Conservation (phyloP, 225 moss, liverwort and hornwort genomes). For the Anthoceros angustus region DNA sequence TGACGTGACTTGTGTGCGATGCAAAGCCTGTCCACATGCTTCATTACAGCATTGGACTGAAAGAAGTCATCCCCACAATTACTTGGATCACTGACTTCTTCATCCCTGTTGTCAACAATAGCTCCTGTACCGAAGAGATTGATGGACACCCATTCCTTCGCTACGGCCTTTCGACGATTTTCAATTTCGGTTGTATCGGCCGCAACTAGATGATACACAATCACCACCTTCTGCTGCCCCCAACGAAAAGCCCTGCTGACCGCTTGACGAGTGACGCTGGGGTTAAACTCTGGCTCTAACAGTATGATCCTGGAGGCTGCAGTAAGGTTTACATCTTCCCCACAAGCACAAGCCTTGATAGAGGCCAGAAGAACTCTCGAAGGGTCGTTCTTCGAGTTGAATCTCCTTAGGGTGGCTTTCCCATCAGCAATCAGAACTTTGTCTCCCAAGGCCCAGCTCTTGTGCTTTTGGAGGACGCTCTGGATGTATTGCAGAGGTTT, state of each 20-base stretch:
- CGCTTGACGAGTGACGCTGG: conserved; percentile 60
- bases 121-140: conserved; percentile 28
- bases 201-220: conserved; percentile 64
- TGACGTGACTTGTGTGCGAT: too few species aligned
- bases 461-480: too few species aligned
- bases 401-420: too few species aligned
- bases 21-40: not conserved
- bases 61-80: not conserved
- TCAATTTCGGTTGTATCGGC: conserved; percentile 35
- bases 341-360: too few species aligned
- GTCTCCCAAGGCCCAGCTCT: too few species aligned
- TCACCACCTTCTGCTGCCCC: conserved; percentile 62
- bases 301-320: conserved; percentile 88
- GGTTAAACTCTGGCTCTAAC: conserved; percentile 67
- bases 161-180: conserved; percentile 36
- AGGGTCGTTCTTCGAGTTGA: too few species aligned
- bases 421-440: too few species aligned
- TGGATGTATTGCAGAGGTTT: too few species aligned
- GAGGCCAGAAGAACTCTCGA: too few species aligned
- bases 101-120: not conserved
- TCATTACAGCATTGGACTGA: not conserved
- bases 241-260: conserved; percentile 87
- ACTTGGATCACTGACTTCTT: not conserved
- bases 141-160: conserved; percentile 75
- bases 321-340: too few species aligned